Conservation (phyloP, 202 grass and related monocot species). For the Bolboschoenoplectus hybrid region DNA sequence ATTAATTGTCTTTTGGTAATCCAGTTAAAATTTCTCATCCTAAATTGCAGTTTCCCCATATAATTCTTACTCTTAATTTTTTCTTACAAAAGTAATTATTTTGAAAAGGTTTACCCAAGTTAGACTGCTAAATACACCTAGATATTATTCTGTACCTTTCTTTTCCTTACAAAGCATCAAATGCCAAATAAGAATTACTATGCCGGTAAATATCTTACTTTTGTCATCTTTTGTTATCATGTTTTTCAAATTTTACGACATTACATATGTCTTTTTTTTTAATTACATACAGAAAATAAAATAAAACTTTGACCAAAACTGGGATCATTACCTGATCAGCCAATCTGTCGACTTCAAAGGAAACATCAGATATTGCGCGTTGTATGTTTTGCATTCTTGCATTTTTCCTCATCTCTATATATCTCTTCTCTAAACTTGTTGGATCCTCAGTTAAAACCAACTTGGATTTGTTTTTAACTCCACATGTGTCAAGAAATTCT, state of each 20-base stretch:
- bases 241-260: background rate
- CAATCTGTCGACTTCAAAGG: conserved; percentile 84
- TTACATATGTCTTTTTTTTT: background rate
- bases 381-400: conserved; percentile 70
- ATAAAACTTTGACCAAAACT: background rate
- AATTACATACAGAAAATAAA: background rate
- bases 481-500: conserved; percentile 72
- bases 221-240: conserved; percentile 13
- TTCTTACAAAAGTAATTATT: background rate
- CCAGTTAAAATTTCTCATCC: background rate
- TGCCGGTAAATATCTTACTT: conserved; percentile 20
- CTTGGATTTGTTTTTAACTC: conserved; percentile 92
- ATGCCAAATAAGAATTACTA: background rate
- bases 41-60: background rate
- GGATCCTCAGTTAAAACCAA: conserved; percentile 70
- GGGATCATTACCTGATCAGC: conserved; percentile 66
- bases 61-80: background rate
- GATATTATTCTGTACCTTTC: background rate
- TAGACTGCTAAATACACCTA: background rate
- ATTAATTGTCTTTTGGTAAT: background rate
- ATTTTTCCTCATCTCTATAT: conserved; percentile 67
- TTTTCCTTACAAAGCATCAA: background rate
- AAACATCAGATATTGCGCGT: conserved; percentile 63
- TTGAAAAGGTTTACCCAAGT: background rate
- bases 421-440: conserved; percentile 64